phyloP scores from a whole-genome alignment of 2,329 filamentous ascomycete genomes.

The Chaetomiaceae sp. region DNA sequence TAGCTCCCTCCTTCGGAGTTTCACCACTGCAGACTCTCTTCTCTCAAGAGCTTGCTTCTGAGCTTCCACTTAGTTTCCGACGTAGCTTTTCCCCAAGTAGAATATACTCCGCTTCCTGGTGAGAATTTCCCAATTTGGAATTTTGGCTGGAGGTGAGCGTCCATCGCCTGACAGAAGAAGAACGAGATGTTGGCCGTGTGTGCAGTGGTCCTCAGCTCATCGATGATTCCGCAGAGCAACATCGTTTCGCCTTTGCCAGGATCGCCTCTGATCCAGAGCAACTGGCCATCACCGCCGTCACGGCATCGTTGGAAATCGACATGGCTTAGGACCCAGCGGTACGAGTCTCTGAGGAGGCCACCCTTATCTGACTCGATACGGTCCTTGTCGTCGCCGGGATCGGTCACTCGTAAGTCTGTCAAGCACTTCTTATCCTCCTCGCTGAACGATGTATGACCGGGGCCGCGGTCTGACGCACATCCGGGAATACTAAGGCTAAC shows the following conservation, averaged over 20 bases:
- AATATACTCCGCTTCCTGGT: no score
- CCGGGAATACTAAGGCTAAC: background rate
- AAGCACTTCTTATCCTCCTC: background rate
- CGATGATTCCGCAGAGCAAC: conserved; percentile 36
- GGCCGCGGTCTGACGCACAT: background rate
- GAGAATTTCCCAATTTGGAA: no score
- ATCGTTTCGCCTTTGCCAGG: conserved; percentile 42
- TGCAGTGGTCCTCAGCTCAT: conserved; percentile 16
- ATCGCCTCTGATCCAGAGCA: conserved; percentile 28
- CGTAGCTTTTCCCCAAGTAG: no score
- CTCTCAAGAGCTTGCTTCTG: no score
- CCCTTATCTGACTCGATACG: conserved; percentile 35
- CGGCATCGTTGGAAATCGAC: conserved; percentile 28
- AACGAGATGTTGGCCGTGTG: conserved; percentile 14
- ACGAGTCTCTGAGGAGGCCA: conserved; percentile 31
- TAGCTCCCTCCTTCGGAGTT: no score
- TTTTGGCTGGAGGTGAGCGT: background rate
- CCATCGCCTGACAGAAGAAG: conserved; percentile 33
- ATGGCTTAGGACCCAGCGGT: conserved; percentile 35
- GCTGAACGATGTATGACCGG: background rate
- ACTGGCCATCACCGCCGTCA: conserved; percentile 7
- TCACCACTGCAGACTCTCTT: no score
- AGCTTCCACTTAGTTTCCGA: no score
- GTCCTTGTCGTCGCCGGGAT: background rate
- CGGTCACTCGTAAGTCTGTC: background rate